Conservation (phyloP, 2,329 filamentous ascomycete species). For the Ploettnerulaceae sp. region DNA sequence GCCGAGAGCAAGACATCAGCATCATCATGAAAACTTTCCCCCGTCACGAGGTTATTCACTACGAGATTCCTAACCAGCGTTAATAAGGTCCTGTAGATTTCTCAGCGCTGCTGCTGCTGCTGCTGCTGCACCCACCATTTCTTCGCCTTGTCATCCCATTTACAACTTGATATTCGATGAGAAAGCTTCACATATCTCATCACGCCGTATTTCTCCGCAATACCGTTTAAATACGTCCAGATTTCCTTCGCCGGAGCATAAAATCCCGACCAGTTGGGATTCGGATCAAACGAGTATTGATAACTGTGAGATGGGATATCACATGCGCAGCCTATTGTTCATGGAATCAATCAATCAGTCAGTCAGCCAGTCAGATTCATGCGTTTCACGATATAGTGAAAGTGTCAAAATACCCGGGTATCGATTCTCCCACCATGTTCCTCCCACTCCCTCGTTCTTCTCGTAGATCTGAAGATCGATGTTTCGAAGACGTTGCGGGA, state of each 20-base stretch:
- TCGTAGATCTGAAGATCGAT: slow-evolving; percentile 44
- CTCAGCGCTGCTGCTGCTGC: background rate
- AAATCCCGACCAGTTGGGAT: slow-evolving; percentile 62
- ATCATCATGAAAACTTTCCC: slow-evolving; percentile 40
- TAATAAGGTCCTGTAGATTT: slow-evolving; percentile 2
- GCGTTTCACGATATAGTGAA: too few relatives aligned
- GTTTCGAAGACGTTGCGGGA: slow-evolving; percentile 30
- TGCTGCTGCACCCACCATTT: slow-evolving; percentile 37
- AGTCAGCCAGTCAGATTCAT: too few relatives aligned
- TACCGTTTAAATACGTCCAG: slow-evolving; percentile 57
- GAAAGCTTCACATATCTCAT: slow-evolving; percentile 52
- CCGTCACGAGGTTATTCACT: slow-evolving; percentile 38
- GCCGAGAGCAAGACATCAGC: slow-evolving; percentile 60
- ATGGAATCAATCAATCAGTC: background rate
- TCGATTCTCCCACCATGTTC: slow-evolving; percentile 51
- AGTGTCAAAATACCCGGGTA: slow-evolving; percentile 34
- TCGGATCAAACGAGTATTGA: slow-evolving; percentile 63
- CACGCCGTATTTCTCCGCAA: slow-evolving; percentile 61
- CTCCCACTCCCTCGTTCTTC: slow-evolving; percentile 48
- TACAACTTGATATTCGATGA: slow-evolving; percentile 49
- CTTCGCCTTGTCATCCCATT: slow-evolving; percentile 49
- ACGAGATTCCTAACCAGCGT: slow-evolving; percentile 38
- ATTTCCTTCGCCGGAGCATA: slow-evolving; percentile 68
- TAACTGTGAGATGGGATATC: slow-evolving; percentile 47
- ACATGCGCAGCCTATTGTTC: slow-evolving; percentile 20